A percentile compares a stretch with the other conserved stretches of the same genome.
These are phyloP conservation scores for Colletotrichum spinosum DNA, from an alignment of 2,329 filamentous ascomycete species.

Conservation along the genomic window DNA sequence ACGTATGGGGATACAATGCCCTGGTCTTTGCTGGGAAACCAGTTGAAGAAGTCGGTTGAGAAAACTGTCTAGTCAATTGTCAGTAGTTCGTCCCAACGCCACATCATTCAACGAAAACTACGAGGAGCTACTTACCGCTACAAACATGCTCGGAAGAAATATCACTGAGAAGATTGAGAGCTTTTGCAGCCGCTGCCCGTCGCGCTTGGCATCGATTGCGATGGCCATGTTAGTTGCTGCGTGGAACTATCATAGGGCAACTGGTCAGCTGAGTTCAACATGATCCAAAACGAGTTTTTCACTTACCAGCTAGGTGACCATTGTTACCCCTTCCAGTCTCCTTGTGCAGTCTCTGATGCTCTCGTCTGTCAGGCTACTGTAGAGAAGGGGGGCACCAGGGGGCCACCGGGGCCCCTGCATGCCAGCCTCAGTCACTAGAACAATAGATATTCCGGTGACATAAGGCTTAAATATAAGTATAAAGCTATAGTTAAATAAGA, in stretches of 20 bases:
- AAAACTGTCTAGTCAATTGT: constrained; percentile 39
- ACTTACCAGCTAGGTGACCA: constrained; percentile 50
- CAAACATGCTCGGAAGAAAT: constrained; percentile 46
- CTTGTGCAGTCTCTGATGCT: constrained; percentile 47
- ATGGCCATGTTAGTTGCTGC: constrained; percentile 46
- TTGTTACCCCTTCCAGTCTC: constrained; percentile 49
- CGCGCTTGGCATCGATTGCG: constrained; percentile 42
- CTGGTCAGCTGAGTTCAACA: no score
- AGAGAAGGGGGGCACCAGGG: no score
- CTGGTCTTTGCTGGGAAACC: constrained; percentile 29
- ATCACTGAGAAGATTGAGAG: constrained; percentile 47
- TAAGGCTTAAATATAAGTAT: no score
- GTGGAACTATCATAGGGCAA: constrained; percentile 15
- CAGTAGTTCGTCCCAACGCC: no score
- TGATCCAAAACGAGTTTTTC: no score
- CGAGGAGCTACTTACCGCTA: constrained; percentile 40
- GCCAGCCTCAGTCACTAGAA: no score
- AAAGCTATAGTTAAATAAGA: no score
- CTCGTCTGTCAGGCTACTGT: no score
- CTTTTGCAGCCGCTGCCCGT: constrained; percentile 45
- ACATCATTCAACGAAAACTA: no score
- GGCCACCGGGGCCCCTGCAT: no score
- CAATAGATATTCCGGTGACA: no score
- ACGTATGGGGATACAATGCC: constrained; percentile 38
- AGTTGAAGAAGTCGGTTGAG: constrained; percentile 43